These are phyloP conservation scores for Boletus reticuloceps DNA, from an alignment of 768 basidiomycete genomes.

Conservation along the genomic window DNA sequence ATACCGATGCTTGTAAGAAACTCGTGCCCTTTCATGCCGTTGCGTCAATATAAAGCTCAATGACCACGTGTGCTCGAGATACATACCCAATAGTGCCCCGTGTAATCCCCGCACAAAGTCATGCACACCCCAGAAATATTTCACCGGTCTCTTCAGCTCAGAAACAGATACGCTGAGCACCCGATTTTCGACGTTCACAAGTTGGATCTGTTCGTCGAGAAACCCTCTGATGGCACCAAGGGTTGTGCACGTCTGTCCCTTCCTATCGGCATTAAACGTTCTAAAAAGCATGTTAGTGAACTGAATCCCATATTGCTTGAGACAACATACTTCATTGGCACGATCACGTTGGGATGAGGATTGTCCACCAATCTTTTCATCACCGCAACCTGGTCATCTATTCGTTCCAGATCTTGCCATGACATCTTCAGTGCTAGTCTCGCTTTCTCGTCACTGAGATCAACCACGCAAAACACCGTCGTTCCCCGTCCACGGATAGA, in stretches of 20 bases:
- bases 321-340: too few species aligned
- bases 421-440: not conserved
- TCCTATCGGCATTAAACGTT: too few species aligned
- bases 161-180: too few species aligned
- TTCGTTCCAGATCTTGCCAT: not conserved
- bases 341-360: not conserved
- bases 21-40: not conserved
- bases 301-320: too few species aligned
- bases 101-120: not conserved
- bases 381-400: not conserved
- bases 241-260: not conserved
- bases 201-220: not conserved
- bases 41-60: too few species aligned
- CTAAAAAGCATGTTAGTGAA: too few species aligned
- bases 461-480: slow-evolving; percentile 3
- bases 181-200: not conserved
- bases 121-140: slow-evolving; percentile 1
- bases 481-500: slow-evolving; percentile 13
- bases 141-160: too few species aligned
- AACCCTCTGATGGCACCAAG: not conserved
- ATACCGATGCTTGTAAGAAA: not conserved
- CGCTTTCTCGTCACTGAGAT: not conserved
- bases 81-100: not conserved
- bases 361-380: not conserved
- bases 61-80: not conserved